Conservation (phyloP, 805 yeast genomes). For the Suhomyces sp. region DNA sequence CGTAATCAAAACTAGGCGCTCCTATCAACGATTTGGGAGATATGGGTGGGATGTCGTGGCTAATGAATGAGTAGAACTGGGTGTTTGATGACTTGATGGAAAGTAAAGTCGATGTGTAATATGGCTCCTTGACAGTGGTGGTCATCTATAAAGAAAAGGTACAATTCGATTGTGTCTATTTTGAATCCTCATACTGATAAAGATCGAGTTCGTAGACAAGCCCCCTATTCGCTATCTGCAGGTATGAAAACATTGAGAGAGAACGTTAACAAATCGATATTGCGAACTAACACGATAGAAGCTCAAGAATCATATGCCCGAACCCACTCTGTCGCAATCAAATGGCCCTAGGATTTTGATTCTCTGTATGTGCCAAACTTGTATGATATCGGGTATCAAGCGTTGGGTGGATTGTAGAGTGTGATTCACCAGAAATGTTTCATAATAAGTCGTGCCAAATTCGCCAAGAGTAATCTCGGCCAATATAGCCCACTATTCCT, state of each 20-base stretch:
- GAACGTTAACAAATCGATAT: not conserved
- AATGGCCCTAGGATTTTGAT: not conserved
- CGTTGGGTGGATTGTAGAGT: too few species aligned
- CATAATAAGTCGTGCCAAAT: not conserved
- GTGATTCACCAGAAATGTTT: not conserved
- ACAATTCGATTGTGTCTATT: not conserved
- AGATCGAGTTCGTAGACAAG: not conserved
- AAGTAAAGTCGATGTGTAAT: constrained; percentile 7
- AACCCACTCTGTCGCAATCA: not conserved
- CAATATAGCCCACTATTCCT: not conserved
- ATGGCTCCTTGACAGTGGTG: constrained; percentile 14
- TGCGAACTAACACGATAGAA: not conserved
- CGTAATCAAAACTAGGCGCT: constrained; percentile 1
- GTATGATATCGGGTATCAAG: not conserved
- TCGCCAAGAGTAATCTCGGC: not conserved
- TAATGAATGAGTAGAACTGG: constrained; percentile 7
- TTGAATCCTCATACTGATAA: not conserved
- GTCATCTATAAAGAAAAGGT: not conserved
- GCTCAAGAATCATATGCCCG: not conserved
- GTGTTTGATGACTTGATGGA: constrained; percentile 12
- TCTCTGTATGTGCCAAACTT: not conserved
- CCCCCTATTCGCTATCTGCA: not conserved
- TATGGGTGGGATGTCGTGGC: constrained; percentile 4
- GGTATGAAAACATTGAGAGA: not conserved
- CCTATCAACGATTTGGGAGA: not conserved